A percentile compares a stretch with the other conserved stretches of the same genome.
Evolutionary conservation across 1,139 yeast species (phyloP).

Genomic region (Magnusiomyces sp.): DNA sequence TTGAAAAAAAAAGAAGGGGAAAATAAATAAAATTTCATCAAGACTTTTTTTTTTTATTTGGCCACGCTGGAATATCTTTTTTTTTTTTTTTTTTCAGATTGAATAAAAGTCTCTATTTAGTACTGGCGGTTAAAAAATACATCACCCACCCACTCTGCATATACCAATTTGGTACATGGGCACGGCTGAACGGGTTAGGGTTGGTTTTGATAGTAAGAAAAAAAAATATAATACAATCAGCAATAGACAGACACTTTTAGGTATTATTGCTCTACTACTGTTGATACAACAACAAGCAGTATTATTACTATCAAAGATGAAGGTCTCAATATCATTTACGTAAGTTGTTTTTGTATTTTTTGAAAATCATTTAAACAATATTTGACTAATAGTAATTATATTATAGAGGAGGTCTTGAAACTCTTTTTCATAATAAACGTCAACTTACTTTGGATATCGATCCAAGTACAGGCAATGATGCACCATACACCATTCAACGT

Average conservation of each 20-base stretch:
- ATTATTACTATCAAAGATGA: conserved; percentile 12
- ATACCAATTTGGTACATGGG: too few relatives aligned
- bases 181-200: too few relatives aligned
- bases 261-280: background rate
- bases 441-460: conserved; percentile 39
- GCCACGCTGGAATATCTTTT: conserved; percentile 1
- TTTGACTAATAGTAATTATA: background rate
- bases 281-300: background rate
- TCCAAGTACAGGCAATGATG: conserved; percentile 25
- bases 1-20: background rate
- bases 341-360: conserved; percentile 3
- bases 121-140: too few relatives aligned
- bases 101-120: background rate
- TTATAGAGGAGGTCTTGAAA: conserved; percentile 57
- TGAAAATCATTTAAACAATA: background rate
- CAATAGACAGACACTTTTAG: too few relatives aligned
- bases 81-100: too few relatives aligned
- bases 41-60: too few relatives aligned
- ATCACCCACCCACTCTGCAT: too few relatives aligned
- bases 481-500: conserved; percentile 44
- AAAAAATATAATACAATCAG: background rate
- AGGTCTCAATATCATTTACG: conserved; percentile 30
- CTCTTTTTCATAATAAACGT: conserved; percentile 47
- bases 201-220: background rate
- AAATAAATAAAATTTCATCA: background rate